Percentiles rank a stretch among this genome's conserved stretches.
phyloP scores from a whole-genome alignment of 2,329 filamentous ascomycete genomes.

The Pseudopithomyces chartarum region DNA sequence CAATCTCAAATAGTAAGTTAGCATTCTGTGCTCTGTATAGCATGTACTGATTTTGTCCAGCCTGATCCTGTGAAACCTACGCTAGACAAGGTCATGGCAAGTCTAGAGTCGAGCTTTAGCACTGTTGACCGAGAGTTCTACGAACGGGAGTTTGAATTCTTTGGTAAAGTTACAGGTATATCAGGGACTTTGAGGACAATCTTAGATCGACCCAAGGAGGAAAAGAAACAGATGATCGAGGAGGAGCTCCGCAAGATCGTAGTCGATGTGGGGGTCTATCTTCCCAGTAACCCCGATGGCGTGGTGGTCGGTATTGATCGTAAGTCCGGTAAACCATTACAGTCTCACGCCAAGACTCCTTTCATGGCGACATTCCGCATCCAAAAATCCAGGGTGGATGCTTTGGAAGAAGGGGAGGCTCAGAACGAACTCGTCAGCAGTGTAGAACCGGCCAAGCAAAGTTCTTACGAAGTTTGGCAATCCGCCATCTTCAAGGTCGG shows the following conservation, averaged over 20 bases:
- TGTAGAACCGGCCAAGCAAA: constrained; percentile 42
- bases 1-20: constrained; percentile 77
- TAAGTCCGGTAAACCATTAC: constrained; percentile 95
- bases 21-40: background rate
- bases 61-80: constrained; percentile 93
- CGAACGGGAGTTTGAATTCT: constrained; percentile 95
- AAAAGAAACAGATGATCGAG: constrained; percentile 99
- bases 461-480: constrained; percentile 94
- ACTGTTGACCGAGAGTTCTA: constrained; percentile 82
- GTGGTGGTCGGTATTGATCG: constrained; percentile 97
- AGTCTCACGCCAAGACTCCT: constrained; percentile 96
- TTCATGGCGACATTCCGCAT: constrained; percentile 99
- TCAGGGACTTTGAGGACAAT: constrained; percentile 94
- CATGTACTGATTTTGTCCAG: constrained; percentile 44
- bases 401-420: constrained; percentile 24
- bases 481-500: constrained; percentile 99
- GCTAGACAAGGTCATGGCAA: constrained; percentile 85
- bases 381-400: constrained; percentile 70
- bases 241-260: constrained; percentile 97
- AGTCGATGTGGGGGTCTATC: constrained; percentile 94
- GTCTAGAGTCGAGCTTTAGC: constrained; percentile 83
- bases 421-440: constrained; percentile 39
- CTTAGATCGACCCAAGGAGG: constrained; percentile 88
- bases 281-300: constrained; percentile 95
- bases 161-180: constrained; percentile 92